phyloP scores from a whole-genome alignment of 1,284 basidiomycete genomes.

The Rhodotorula glutinis region DNA sequence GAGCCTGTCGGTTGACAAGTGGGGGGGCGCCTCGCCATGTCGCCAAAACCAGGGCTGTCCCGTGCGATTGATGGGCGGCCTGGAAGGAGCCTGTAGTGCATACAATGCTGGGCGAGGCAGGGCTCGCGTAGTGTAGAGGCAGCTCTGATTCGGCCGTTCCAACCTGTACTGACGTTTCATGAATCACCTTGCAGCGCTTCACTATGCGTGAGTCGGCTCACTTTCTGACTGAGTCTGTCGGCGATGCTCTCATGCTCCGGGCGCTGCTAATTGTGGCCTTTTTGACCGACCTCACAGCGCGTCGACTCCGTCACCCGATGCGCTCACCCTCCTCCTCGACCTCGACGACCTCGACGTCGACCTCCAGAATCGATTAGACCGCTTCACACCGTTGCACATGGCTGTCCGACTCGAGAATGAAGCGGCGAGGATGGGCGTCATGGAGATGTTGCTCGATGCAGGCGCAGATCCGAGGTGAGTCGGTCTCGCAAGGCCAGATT shows the following conservation, averaged over 20 bases:
- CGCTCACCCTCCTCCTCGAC: slow-evolving; percentile 69
- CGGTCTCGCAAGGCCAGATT: no score
- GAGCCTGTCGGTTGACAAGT: not conserved
- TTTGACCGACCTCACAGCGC: slow-evolving; percentile 51
- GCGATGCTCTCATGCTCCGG: no score
- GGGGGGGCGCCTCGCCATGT: not conserved
- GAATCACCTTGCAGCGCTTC: slow-evolving; percentile 58
- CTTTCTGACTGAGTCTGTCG: not conserved
- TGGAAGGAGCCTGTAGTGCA: no score
- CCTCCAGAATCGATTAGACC: slow-evolving; percentile 67
- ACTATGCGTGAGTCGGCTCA: slow-evolving; percentile 64
- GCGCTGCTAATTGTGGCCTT: no score
- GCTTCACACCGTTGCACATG: slow-evolving; percentile 77
- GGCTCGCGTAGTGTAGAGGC: no score
- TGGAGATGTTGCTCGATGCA: slow-evolving; percentile 68
- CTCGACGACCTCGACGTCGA: slow-evolving; percentile 79
- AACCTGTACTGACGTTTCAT: no score
- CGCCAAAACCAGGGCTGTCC: no score
- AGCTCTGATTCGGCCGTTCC: no score
- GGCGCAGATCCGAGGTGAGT: slow-evolving; percentile 64
- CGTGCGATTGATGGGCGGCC: no score
- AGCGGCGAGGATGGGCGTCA: slow-evolving; percentile 59
- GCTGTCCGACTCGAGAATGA: slow-evolving; percentile 64
- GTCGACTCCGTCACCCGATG: slow-evolving; percentile 57
- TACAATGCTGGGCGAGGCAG: no score